Evolutionary conservation across 331 rosid genomes (phyloP), one percentile per base, ranked within the genome.

Genomic region (Saraca asoca): DNA sequence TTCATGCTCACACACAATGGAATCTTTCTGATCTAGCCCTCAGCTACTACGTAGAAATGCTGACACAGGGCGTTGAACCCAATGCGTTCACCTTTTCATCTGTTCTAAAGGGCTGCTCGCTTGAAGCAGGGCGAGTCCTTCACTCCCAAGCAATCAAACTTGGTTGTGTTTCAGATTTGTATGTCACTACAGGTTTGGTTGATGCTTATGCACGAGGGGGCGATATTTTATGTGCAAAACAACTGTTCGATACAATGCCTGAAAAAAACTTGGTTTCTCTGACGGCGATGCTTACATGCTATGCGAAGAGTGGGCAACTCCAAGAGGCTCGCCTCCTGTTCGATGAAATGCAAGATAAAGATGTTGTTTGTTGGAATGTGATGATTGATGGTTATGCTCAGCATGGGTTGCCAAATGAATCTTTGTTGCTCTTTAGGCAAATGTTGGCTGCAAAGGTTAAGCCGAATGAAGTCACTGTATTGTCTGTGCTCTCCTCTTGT

Each of bases 301-400:
- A 83, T 12, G 81, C 83, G 1, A 89, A 78, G 72, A 71, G 70
- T 7, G 93, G 96, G 54, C 71, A 74, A 77, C 75, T 92, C 9
- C 62, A 55, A 0, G 85, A 82, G 88, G 95, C 95, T 3, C 59
- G 79, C 20, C 24, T 24, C 58, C 66, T 89, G 79, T 87, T 92
- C 46, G 81, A 85, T 5, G 89, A 63, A 5, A 80, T 87, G 85
- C 45, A 15, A 15, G 79, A 79, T 33, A 80, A 70, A 49, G 95
- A 92, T 70, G 85, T 79, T 66, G 88, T 89, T 57, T 87, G 92
- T 69, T 92, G 96, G 98, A 92, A 92, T 35, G 96, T 87, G 81
- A 92, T 89, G 88, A 85, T 87, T 60, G 93, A 85, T 65, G 98
- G 95, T 57, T 85, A 79, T 49, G 66, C 95, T 45, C 91, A 85